phyloP scores from a whole-genome alignment of 2,329 filamentous ascomycete genomes.

The Aspergillus luchuensis region DNA sequence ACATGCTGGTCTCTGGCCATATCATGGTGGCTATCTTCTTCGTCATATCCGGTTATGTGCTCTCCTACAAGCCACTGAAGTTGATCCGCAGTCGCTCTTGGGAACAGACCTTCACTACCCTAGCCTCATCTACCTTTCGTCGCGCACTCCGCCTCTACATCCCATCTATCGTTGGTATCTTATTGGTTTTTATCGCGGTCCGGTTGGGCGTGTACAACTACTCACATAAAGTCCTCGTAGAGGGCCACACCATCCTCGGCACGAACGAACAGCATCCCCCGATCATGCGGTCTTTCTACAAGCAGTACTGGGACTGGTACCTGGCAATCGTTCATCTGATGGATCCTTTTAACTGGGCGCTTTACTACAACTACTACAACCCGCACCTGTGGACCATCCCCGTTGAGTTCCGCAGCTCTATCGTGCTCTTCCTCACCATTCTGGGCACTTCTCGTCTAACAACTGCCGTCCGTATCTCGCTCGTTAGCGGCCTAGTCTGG shows the following conservation, averaged over 20 bases:
- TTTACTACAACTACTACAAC: slow-evolving; percentile 49
- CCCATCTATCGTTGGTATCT: slow-evolving; percentile 44
- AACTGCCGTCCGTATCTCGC: slow-evolving; percentile 35
- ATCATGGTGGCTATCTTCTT: slow-evolving; percentile 54
- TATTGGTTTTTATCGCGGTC: slow-evolving; percentile 45
- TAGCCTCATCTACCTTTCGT: slow-evolving; percentile 49
- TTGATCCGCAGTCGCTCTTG: slow-evolving; percentile 41
- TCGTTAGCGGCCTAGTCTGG: slow-evolving; percentile 38
- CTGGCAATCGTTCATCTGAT: slow-evolving; percentile 37
- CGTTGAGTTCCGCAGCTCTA: slow-evolving; percentile 48
- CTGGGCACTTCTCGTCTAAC: slow-evolving; percentile 43
- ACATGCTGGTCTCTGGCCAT: slow-evolving; percentile 48
- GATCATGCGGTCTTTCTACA: slow-evolving; percentile 33
- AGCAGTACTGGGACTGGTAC: slow-evolving; percentile 43
- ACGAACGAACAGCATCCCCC: slow-evolving; percentile 49
- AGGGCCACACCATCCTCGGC: slow-evolving; percentile 42
- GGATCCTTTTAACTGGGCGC: slow-evolving; percentile 42
- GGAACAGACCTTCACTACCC: slow-evolving; percentile 42
- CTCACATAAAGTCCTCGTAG: slow-evolving; percentile 37
- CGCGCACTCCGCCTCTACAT: slow-evolving; percentile 47
- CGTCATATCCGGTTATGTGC: slow-evolving; percentile 52
- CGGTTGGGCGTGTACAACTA: slow-evolving; percentile 46
- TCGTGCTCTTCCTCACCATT: slow-evolving; percentile 46
- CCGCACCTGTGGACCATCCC: slow-evolving; percentile 52
- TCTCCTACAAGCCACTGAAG: slow-evolving; percentile 47